These are phyloP conservation scores for Daldinia childiae DNA, from an alignment of 495 filamentous ascomycete species.

Conservation along the genomic window DNA sequence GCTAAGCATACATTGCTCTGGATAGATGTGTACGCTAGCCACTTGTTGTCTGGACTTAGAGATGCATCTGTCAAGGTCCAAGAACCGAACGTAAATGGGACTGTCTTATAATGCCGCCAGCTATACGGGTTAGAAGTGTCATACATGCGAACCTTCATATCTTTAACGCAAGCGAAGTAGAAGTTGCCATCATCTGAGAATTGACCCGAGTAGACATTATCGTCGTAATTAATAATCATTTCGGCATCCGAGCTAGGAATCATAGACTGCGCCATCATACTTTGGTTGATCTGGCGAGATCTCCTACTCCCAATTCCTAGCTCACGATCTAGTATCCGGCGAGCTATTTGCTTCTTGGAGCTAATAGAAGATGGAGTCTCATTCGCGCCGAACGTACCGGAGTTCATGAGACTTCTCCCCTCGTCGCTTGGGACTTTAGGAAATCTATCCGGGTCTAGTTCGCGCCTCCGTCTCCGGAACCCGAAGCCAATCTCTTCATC, in stretches of 20 bases:
- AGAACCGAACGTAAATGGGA: constrained; percentile 81
- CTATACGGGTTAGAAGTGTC: constrained; percentile 95
- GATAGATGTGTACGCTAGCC: constrained; percentile 89
- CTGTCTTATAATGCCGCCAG: constrained; percentile 96
- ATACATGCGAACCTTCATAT: constrained; percentile 95
- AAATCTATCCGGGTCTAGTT: constrained; percentile 59
- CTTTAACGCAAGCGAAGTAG: constrained; percentile 94
- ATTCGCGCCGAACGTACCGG: constrained; percentile 77
- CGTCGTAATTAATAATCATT: constrained; percentile 85
- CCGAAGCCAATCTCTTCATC: constrained; percentile 42
- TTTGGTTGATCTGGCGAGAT: constrained; percentile 63
- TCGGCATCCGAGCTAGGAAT: constrained; percentile 81
- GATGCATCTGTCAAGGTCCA: constrained; percentile 98
- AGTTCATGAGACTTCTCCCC: constrained; percentile 79
- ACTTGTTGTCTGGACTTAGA: constrained; percentile 89
- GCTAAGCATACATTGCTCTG: constrained; percentile 83
- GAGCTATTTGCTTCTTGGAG: constrained; percentile 69
- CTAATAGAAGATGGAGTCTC: constrained; percentile 62
- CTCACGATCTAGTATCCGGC: constrained; percentile 80
- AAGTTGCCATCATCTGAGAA: constrained; percentile 98
- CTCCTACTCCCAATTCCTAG: constrained; percentile 68
- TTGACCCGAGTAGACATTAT: constrained; percentile 91
- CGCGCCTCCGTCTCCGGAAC: constrained; percentile 43
- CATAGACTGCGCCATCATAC: constrained; percentile 72
- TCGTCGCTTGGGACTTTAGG: constrained; percentile 82